These are phyloP conservation scores for Alternaria ethzedia DNA, from an alignment of 2,329 filamentous ascomycete species.

Conservation along the genomic window DNA sequence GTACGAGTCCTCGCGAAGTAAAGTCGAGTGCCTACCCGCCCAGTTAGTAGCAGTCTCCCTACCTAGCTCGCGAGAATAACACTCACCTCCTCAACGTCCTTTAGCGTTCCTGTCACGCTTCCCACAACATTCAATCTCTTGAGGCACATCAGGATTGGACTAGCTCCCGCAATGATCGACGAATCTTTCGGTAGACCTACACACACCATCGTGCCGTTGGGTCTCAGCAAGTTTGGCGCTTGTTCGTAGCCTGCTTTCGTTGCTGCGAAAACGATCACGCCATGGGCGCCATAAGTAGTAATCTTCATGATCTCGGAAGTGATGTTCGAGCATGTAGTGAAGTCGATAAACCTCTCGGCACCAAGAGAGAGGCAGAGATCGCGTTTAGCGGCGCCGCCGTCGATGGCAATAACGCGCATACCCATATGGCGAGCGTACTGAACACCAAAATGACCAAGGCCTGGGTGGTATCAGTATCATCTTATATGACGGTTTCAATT, in stretches of 20 bases:
- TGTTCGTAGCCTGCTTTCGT: slow-evolving; percentile 46
- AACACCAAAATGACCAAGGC: slow-evolving; percentile 34
- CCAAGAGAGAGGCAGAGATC: slow-evolving; percentile 57
- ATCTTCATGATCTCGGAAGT: slow-evolving; percentile 52
- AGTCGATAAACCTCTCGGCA: slow-evolving; percentile 64
- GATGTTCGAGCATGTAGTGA: slow-evolving; percentile 68
- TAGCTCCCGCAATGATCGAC: slow-evolving; percentile 26
- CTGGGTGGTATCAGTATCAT: slow-evolving; percentile 5
- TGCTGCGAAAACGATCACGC: slow-evolving; percentile 77
- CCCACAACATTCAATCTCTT: slow-evolving; percentile 53
- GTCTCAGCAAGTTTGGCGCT: slow-evolving; percentile 34
- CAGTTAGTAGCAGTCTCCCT: not conserved
- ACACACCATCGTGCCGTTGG: slow-evolving; percentile 37
- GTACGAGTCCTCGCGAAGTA: slow-evolving; percentile 51
- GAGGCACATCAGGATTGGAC: slow-evolving; percentile 48
- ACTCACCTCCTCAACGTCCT: slow-evolving; percentile 50
- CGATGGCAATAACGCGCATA: slow-evolving; percentile 62
- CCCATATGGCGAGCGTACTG: slow-evolving; percentile 61
- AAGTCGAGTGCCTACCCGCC: slow-evolving; percentile 50
- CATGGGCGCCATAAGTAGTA: slow-evolving; percentile 72
- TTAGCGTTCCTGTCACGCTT: slow-evolving; percentile 52
- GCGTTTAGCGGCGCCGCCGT: slow-evolving; percentile 58
- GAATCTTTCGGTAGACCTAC: slow-evolving; percentile 36
- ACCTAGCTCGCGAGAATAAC: too few relatives aligned
- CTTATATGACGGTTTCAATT: not conserved